Percentiles rank a stretch among this genome's conserved stretches.
Evolutionary conservation across 164 flowering plant species (phyloP).

Genomic region (Dillenia suffruticosa): DNA sequence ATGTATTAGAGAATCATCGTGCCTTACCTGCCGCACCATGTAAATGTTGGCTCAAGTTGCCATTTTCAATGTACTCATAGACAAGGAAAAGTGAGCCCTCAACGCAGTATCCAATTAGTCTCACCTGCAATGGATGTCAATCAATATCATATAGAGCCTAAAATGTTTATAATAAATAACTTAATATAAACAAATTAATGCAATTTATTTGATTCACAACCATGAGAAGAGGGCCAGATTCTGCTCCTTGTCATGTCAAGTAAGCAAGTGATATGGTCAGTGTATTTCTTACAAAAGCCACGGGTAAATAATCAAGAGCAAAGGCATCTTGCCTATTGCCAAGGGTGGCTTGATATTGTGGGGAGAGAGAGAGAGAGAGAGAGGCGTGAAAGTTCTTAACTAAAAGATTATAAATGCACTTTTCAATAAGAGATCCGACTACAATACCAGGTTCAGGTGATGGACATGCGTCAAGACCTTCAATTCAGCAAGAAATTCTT

Average conservation of each 20-base stretch:
- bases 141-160: not conserved
- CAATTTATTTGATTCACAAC: too few relatives aligned
- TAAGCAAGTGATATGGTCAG: too few relatives aligned
- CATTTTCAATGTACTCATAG: conserved; percentile 87
- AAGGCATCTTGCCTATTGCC: too few relatives aligned
- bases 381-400: too few relatives aligned
- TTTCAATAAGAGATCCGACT: not conserved
- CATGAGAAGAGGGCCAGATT: too few relatives aligned
- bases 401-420: too few relatives aligned
- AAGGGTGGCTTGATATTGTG: too few relatives aligned
- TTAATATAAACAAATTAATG: not conserved
- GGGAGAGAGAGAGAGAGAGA: too few relatives aligned
- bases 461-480: conserved; percentile 84
- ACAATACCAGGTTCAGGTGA: conserved; percentile 80
- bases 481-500: conserved; percentile 80
- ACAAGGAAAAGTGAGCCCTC: conserved; percentile 78
- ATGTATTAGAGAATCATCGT: too few relatives aligned
- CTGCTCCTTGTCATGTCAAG: too few relatives aligned
- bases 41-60: conserved; percentile 84
- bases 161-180: not conserved
- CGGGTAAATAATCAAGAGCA: too few relatives aligned
- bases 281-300: too few relatives aligned
- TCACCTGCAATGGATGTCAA: conserved; percentile 49
- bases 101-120: conserved; percentile 86
- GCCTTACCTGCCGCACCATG: conserved; percentile 51